Evolutionary conservation across 495 filamentous ascomycete genomes (phyloP).

Genomic region (Penicillium parvum): DNA sequence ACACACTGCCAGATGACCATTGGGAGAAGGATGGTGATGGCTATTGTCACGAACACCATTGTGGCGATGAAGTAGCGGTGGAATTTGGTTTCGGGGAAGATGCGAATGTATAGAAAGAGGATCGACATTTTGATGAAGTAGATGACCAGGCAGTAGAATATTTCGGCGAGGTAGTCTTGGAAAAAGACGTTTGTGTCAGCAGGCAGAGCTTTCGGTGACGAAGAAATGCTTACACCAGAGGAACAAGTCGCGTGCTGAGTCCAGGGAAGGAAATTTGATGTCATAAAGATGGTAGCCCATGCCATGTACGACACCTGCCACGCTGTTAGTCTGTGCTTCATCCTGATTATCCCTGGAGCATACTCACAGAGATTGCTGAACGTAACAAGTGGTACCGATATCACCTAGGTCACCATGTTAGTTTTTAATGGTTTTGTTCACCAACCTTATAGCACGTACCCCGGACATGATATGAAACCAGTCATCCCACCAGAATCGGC

Average conservation of each 20-base stretch:
- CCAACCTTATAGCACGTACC: neutral
- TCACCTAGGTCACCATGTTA: neutral
- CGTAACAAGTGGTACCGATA: neutral
- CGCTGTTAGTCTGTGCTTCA: neutral
- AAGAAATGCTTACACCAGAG: conserved; percentile 10
- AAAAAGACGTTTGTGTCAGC: neutral
- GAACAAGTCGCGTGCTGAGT: neutral
- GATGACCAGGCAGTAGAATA: conserved; percentile 8
- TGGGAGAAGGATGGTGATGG: conserved; percentile 4
- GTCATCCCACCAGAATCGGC: conserved; percentile 16
- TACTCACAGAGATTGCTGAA: conserved; percentile 7
- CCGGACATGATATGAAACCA: conserved; percentile 9
- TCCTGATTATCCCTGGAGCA: neutral
- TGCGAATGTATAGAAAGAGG: conserved; percentile 16
- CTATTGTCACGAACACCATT: conserved; percentile 4
- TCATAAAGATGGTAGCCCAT: conserved; percentile 16
- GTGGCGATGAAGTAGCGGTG: neutral
- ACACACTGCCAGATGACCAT: conserved; percentile 15
- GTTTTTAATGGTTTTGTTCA: neutral
- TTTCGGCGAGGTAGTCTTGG: conserved; percentile 6
- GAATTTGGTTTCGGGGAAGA: conserved; percentile 7
- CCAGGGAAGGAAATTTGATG: conserved; percentile 4
- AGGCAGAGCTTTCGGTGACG: too few species aligned
- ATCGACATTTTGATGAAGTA: conserved; percentile 19
- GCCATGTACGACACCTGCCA: conserved; percentile 2